Evolutionary conservation across 2,329 filamentous ascomycete species (phyloP).

Genomic region (Fusarium sp.): DNA sequence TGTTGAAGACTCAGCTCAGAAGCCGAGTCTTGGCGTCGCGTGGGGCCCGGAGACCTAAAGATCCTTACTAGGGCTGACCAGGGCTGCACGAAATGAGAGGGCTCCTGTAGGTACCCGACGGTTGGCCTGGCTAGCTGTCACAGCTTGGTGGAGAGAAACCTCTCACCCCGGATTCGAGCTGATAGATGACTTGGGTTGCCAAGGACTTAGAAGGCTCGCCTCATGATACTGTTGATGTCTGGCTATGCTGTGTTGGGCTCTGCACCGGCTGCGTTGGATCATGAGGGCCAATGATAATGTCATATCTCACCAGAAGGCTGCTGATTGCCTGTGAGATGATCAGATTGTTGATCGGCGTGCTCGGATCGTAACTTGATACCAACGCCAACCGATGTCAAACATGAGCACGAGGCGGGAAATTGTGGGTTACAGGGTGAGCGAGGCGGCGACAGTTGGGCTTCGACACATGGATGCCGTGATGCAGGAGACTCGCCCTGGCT

Average conservation of each 20-base stretch:
- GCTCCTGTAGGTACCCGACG: constrained; percentile 37
- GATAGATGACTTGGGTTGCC: constrained; percentile 22
- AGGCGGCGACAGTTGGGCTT: constrained; percentile 9
- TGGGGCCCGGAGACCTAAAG: constrained; percentile 28
- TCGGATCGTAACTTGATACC: constrained; percentile 38
- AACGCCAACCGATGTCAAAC: constrained; percentile 28
- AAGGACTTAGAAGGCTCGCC: constrained; percentile 1
- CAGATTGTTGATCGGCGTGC: constrained; percentile 30
- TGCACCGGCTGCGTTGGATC: constrained; percentile 18
- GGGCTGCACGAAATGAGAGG: constrained; percentile 33
- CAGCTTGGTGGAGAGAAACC: constrained; percentile 40
- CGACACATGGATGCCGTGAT: not conserved
- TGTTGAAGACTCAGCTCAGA: constrained; percentile 16
- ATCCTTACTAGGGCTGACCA: constrained; percentile 39
- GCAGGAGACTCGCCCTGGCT: not conserved
- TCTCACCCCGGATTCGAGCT: constrained; percentile 39
- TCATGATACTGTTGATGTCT: constrained; percentile 24
- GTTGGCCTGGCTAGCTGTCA: constrained; percentile 34
- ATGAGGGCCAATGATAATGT: constrained; percentile 16
- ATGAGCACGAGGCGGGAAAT: constrained; percentile 29
- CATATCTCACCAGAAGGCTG: not conserved
- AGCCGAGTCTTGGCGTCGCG: constrained; percentile 30
- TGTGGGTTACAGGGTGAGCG: constrained; percentile 13
- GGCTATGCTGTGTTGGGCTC: constrained; percentile 16
- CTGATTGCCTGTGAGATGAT: constrained; percentile 6